Evolutionary conservation across 2,329 filamentous ascomycete species (phyloP).

Genomic region (Pestalotiopsis sp.): DNA sequence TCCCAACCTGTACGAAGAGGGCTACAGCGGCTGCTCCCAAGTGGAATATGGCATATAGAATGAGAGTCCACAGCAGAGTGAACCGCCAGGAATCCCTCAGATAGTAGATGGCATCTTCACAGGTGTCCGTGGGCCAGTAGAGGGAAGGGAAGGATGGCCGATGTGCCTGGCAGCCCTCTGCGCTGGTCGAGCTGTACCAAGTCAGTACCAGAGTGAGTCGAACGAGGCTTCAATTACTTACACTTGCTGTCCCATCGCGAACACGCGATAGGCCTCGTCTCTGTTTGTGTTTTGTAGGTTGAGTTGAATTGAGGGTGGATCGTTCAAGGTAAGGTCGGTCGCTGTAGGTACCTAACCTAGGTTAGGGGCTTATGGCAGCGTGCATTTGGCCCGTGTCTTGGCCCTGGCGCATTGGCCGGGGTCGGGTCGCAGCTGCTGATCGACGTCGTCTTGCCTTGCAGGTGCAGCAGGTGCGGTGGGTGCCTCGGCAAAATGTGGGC

Average conservation of each 20-base stretch:
- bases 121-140: slow-evolving; percentile 67
- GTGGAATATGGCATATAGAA: slow-evolving; percentile 78
- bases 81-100: slow-evolving; percentile 83
- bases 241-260: slow-evolving; percentile 6
- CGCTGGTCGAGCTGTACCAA: background rate
- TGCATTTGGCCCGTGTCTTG: background rate
- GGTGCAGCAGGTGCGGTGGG: slow-evolving; percentile 22
- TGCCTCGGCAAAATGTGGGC: slow-evolving; percentile 29
- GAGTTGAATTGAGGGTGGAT: slow-evolving; percentile 3
- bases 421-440: slow-evolving; percentile 12
- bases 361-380: background rate
- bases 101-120: slow-evolving; percentile 69
- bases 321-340: background rate
- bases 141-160: slow-evolving; percentile 77
- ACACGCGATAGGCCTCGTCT: background rate
- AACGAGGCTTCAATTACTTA: background rate
- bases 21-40: slow-evolving; percentile 73
- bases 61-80: slow-evolving; percentile 83
- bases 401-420: slow-evolving; percentile 10
- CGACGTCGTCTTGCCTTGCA: background rate
- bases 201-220: background rate
- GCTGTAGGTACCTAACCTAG: background rate
- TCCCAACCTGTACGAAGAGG: slow-evolving; percentile 69
- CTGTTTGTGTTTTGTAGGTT: background rate
- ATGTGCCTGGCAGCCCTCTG: background rate